Percentiles rank a stretch among this genome's conserved stretches.
Conservation (phyloP, 2,329 filamentous ascomycete species). For the Penicillium sclerotigenum region DNA sequence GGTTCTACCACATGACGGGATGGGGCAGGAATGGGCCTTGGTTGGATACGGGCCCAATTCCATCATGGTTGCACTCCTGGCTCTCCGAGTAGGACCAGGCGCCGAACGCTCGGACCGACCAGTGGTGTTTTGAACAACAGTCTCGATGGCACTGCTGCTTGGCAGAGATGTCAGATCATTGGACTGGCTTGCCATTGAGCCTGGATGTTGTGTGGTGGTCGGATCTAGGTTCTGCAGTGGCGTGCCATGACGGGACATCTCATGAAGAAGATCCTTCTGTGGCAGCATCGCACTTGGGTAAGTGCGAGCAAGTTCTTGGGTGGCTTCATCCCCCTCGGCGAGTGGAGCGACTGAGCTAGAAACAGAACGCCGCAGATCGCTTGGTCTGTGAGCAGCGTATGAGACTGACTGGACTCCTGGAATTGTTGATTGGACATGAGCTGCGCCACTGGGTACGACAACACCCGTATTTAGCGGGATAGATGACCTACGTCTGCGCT, state of each 20-base stretch:
- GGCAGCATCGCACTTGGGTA: slow-evolving; percentile 68
- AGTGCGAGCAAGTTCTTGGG: slow-evolving; percentile 71
- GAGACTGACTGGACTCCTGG: slow-evolving; percentile 40
- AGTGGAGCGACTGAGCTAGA: slow-evolving; percentile 82
- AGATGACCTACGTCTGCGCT: slow-evolving; percentile 87
- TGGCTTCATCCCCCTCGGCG: slow-evolving; percentile 73
- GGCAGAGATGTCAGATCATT: slow-evolving; percentile 66
- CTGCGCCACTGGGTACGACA: slow-evolving; percentile 55
- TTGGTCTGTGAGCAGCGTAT: slow-evolving; percentile 71
- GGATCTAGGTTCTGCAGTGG: slow-evolving; percentile 81
- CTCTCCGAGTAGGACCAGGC: slow-evolving; percentile 78
- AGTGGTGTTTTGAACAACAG: slow-evolving; percentile 54
- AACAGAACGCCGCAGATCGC: slow-evolving; percentile 85
- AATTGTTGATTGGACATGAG: slow-evolving; percentile 46
- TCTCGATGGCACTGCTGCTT: slow-evolving; percentile 59
- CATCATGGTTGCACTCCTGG: slow-evolving; percentile 92
- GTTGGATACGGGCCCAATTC: slow-evolving; percentile 94
- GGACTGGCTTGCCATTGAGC: slow-evolving; percentile 60
- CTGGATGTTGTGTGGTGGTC: slow-evolving; percentile 69
- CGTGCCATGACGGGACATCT: slow-evolving; percentile 83
- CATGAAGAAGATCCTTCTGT: slow-evolving; percentile 73
- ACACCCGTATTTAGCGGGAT: slow-evolving; percentile 77
- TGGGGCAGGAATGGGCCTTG: slow-evolving; percentile 99
- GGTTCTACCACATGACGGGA: slow-evolving; percentile 90
- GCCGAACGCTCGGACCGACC: slow-evolving; percentile 53